Conservation (phyloP, 441 rosid species). For the Erodium texanum region DNA sequence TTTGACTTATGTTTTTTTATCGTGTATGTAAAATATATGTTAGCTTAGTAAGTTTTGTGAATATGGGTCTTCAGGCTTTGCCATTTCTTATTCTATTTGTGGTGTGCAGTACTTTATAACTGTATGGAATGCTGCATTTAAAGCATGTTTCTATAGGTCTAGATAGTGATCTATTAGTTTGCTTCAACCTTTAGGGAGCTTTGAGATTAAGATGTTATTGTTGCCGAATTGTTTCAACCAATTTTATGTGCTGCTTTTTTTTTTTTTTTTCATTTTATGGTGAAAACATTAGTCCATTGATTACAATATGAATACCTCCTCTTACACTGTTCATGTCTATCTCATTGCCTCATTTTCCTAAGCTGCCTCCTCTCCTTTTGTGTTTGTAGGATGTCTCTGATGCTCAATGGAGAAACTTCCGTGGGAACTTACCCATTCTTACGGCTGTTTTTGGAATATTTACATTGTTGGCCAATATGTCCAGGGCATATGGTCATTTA, state of each 20-base stretch:
- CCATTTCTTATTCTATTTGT: background rate
- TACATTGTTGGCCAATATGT: conserved; percentile 36
- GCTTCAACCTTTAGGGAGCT: background rate
- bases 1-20: background rate
- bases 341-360: background rate
- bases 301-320: background rate
- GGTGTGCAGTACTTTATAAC: background rate
- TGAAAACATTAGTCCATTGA: background rate
- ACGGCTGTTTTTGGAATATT: conserved; percentile 52
- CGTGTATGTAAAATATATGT: too few species aligned
- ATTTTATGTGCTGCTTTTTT: background rate
- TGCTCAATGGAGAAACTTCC: conserved; percentile 90
- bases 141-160: background rate
- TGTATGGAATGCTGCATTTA: background rate
- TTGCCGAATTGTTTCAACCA: background rate
- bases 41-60: background rate
- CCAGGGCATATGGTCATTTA: conserved; percentile 33
- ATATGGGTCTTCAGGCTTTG: background rate
- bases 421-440: conserved; percentile 66
- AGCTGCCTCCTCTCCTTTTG: background rate
- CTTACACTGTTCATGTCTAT: background rate
- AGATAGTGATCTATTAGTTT: background rate
- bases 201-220: background rate
- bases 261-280: background rate
- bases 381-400: conserved; percentile 61